Evolutionary conservation across 1,139 yeast genomes (phyloP), one percentile per base, ranked within the genome.

Genomic region (Pichia kudriavzevii): DNA sequence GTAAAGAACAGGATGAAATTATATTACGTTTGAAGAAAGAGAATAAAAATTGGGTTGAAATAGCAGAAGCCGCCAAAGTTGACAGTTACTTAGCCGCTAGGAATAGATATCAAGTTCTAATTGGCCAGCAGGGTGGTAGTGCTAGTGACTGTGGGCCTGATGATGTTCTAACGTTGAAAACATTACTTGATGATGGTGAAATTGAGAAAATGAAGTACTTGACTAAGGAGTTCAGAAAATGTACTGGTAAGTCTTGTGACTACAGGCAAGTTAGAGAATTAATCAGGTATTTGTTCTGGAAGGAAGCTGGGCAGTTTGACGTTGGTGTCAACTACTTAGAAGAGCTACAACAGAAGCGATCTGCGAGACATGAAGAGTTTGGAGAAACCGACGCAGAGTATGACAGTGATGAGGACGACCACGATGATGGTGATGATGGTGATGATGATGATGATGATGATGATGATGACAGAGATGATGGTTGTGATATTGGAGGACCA

Each of bases 101-200:
- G 39, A 81, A 81, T 53, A 59, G 93, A 41, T 81, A 81, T 51
- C 93, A 81, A 53, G 93, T 81, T 5, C 66, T 81, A 36, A 80
- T 81, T 41, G 93, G 93, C 2, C 93, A 81, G 53, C 93, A 81
- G 48, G 91, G 93, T 4, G 80, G 82, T 35, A 81, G 82, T 17
- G 67, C 78, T 5, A 70, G 76, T 22, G 69, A 72, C 26, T 79
- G 87, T 82, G 74, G 71, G 16, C 50, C 63, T 1, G 74, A 72
- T 15, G 87, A 79, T 54, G 68, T 73, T 11, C 43, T 57, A n/a
- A 63, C 64, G 15, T 60, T 80, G 29, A 75, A 71, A 44, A 56
- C 55, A 21, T 47, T 77, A 13, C 58, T 80, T 11, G 91, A 81
- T 52, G 75, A 71, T 27, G 87, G 81, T 2, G 93, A 81, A 50